Base-by-base conservation (phyloP, 169 alveolate genomes). In the Blepharisma undulans region DNA sequence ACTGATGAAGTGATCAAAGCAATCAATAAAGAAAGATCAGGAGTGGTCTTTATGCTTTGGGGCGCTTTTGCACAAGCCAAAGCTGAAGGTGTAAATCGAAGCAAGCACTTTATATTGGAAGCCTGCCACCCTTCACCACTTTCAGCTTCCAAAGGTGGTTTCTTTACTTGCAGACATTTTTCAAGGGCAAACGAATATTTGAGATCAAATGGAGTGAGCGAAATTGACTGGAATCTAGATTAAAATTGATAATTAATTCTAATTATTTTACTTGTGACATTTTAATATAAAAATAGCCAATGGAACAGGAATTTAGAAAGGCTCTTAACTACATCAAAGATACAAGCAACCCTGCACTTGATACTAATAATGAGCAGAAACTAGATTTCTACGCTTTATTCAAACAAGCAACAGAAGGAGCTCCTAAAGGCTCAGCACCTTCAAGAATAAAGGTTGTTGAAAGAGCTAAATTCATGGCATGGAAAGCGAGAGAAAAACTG, bases 101-200 rank as follows among this genome's bases (percentile, higher is more conserved):
- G 87, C 5, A 97, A 97, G 92, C 99, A 99, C 95, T 95, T 90
- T 82, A 95, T 99, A 25, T 92, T 99, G 76, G 96, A 98, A 91
- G 97, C 98, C 59, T 99, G 99, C n/a, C 99, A 99, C 94, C 99
- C 99, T 27, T 98, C 99, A 16, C 99, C 99, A 8, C 96, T 99
- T 59, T 97, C 99, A 21, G 97, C 96, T 25, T 93, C 90, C n/a
- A 94, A 90, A 86, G 97, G 97, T 66, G 96, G 94, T 78, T 96
- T 96, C 80, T 79, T 80, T 30, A 95, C 96, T n/a, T 93, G 98
- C 88, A 92, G 90, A 30, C 97, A 95, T 78, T 97, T 96, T 88
- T 87, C 79, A 18, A 87, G 61, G 34, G 92, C 94, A 80, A 94
- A 94, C 79, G 95, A 91, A 33, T 79, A 91, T 29, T 77, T 94